Evolutionary conservation across 352 stramenopile genomes (phyloP).

Genomic region (Phytophthora capsici): DNA sequence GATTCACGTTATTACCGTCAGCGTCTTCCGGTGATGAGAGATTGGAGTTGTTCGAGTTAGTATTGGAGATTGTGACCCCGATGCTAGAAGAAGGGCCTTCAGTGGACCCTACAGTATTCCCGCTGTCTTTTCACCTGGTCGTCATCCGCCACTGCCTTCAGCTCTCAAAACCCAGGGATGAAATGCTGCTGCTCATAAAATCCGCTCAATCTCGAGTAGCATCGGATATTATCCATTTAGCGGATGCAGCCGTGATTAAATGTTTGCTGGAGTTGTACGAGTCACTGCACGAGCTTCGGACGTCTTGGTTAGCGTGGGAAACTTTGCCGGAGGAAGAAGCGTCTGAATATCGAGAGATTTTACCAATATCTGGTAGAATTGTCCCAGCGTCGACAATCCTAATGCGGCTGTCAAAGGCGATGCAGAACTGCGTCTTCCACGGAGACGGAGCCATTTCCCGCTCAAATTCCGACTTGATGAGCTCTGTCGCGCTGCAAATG

Average conservation of each 20-base stretch:
- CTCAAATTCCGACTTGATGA: conserved; percentile 44
- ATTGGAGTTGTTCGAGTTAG: conserved; percentile 42
- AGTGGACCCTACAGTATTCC: conserved; percentile 23
- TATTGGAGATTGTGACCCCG: conserved; percentile 44
- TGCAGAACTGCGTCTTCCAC: conserved; percentile 37
- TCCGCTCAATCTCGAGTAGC: conserved; percentile 26
- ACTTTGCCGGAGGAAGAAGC: conserved; percentile 23
- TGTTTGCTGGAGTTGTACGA: conserved; percentile 42
- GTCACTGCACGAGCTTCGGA: conserved; percentile 26
- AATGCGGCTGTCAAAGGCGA: conserved; percentile 23
- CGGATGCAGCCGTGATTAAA: conserved; percentile 12
- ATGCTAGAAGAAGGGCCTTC: conserved; percentile 22
- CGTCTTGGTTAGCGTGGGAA: conserved; percentile 25
- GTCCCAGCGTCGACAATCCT: conserved; percentile 20
- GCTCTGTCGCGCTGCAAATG: conserved; percentile 39
- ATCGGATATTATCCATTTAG: background rate
- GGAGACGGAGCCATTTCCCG: conserved; percentile 24
- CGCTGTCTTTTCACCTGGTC: conserved; percentile 43
- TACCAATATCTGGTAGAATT: conserved; percentile 10
- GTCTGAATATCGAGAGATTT: background rate
- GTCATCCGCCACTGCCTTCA: conserved; percentile 37
- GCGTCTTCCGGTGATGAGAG: conserved; percentile 3
- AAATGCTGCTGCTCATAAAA: conserved; percentile 30
- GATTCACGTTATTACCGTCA: conserved; percentile 6
- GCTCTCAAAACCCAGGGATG: conserved; percentile 18